phyloP scores from a whole-genome alignment of 2,329 filamentous ascomycete species.

The Ceratocystis eucalypticola region DNA sequence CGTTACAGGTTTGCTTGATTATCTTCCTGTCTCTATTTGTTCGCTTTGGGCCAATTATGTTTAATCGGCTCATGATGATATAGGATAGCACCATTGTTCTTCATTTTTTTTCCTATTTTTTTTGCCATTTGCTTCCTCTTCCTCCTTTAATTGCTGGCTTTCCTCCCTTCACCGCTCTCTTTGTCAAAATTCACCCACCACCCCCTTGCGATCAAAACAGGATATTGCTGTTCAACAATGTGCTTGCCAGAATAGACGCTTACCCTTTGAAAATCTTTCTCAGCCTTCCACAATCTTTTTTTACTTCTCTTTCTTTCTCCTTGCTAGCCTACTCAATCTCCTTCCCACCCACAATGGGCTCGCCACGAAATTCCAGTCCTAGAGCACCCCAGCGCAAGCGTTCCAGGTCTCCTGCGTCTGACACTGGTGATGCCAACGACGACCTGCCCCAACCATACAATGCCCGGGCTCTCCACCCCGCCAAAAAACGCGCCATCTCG shows the following conservation, averaged over 20 bases:
- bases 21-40: not conserved
- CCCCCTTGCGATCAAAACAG: not conserved
- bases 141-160: not conserved
- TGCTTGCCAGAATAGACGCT: not conserved
- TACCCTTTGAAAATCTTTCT: not conserved
- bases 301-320: not conserved
- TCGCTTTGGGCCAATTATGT: not conserved
- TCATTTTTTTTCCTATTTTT: not conserved
- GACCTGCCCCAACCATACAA: conserved; percentile 47
- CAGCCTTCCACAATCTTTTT: not conserved
- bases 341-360: not conserved
- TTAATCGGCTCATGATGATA: not conserved
- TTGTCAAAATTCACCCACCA: not conserved
- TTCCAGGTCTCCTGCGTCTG: conserved; percentile 26
- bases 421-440: conserved; percentile 22
- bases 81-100: not conserved
- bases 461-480: conserved; percentile 42
- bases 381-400: conserved; percentile 27
- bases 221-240: conserved; percentile 5
- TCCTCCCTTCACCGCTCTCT: not conserved
- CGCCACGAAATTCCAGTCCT: not conserved
- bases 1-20: not conserved
- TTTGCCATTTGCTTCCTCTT: not conserved
- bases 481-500: conserved; percentile 45
- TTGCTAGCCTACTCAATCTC: not conserved